phyloP scores from a whole-genome alignment of 257 asterid species.

The Scutellaria barbata region DNA sequence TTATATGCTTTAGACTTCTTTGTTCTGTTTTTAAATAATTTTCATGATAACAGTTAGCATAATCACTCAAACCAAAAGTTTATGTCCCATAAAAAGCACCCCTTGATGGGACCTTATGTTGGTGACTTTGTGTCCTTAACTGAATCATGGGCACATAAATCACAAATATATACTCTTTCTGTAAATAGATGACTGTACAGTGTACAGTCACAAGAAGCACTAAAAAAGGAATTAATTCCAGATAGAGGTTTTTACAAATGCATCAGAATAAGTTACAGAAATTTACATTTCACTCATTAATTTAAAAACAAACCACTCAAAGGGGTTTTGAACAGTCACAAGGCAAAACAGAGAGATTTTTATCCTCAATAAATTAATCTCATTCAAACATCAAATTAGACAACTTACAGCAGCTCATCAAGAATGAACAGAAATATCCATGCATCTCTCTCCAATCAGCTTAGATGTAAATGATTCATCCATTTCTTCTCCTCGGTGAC shows the following conservation, averaged over 20 bases:
- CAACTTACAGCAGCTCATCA: slow-evolving; percentile 58
- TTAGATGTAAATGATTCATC: slow-evolving; percentile 41
- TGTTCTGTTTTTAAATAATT: slow-evolving; percentile 32
- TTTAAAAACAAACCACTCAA: slow-evolving; percentile 43
- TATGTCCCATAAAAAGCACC: slow-evolving; percentile 28
- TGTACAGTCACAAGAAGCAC: not conserved
- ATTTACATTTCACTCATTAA: slow-evolving; percentile 60
- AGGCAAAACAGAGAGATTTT: slow-evolving; percentile 35
- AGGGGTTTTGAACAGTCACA: slow-evolving; percentile 38
- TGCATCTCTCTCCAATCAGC: slow-evolving; percentile 47
- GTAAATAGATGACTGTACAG: not conserved
- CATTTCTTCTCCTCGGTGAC: slow-evolving; percentile 36
- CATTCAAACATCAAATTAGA: slow-evolving; percentile 25
- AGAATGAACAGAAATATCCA: slow-evolving; percentile 60
- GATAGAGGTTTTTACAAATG: slow-evolving; percentile 9
- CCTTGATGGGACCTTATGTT: slow-evolving; percentile 31
- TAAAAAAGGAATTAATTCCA: not conserved
- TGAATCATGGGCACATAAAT: slow-evolving; percentile 21
- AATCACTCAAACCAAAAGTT: slow-evolving; percentile 33
- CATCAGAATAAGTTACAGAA: slow-evolving; percentile 48
- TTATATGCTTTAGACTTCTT: slow-evolving; percentile 34
- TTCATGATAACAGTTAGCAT: slow-evolving; percentile 35
- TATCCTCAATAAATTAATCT: slow-evolving; percentile 46
- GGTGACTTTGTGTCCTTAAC: slow-evolving; percentile 13
- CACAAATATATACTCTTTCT: slow-evolving; percentile 15